Evolutionary conservation across 805 yeast genomes (phyloP).

Genomic region (Blastobotrys muscicola): DNA sequence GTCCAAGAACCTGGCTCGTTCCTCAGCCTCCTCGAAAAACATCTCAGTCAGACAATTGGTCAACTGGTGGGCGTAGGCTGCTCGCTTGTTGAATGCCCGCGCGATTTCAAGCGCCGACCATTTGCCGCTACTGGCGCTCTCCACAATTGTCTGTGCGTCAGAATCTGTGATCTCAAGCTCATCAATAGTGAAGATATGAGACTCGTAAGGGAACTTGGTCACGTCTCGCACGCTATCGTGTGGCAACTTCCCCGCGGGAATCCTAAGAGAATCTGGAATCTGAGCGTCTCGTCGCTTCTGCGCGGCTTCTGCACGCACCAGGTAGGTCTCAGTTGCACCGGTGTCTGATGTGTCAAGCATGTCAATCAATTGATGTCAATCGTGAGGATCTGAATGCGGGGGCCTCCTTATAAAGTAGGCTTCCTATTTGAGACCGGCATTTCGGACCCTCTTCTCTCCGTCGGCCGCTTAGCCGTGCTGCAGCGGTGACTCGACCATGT

Average conservation of each 20-base stretch:
- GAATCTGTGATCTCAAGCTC: constrained; percentile 21
- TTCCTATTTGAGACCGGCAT: too few relatives aligned
- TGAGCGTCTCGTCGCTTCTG: constrained; percentile 11
- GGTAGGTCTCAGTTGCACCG: too few relatives aligned
- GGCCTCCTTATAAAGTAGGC: too few relatives aligned
- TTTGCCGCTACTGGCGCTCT: constrained; percentile 21
- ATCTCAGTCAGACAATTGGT: constrained; percentile 29
- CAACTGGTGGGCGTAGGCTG: constrained; percentile 50
- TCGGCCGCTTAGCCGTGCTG: too few relatives aligned
- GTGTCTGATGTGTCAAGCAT: too few relatives aligned
- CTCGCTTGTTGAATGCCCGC: constrained; percentile 47
- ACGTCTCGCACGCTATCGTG: constrained; percentile 15
- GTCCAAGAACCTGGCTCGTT: constrained; percentile 46
- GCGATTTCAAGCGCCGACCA: constrained; percentile 39
- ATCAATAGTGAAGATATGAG: constrained; percentile 15
- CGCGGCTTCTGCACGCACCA: constrained; percentile 5
- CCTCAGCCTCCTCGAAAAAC: constrained; percentile 50
- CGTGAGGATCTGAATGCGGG: too few relatives aligned
- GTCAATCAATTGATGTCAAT: too few relatives aligned
- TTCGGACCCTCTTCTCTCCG: too few relatives aligned
- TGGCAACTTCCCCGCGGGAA: constrained; percentile 19
- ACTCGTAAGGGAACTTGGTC: constrained; percentile 12
- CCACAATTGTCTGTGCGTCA: constrained; percentile 17
- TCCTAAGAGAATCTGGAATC: constrained; percentile 14
- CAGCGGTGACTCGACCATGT: too few relatives aligned